Conservation (phyloP, 305 asterid genomes). For the Ajuga reptans region DNA sequence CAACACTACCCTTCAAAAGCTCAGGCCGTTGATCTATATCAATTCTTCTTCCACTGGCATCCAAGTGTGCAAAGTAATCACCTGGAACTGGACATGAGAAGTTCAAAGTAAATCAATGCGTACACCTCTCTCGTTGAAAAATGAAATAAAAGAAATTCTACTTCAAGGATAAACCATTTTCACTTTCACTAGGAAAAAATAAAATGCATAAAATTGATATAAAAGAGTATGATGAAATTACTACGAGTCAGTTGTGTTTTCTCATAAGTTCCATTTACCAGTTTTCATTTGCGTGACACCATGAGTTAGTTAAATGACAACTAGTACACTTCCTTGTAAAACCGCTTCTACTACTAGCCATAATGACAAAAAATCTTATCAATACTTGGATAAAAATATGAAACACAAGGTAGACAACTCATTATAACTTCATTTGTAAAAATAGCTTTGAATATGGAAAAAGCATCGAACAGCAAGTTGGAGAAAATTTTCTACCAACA, state of each 20-base stretch:
- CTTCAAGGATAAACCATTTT: background rate
- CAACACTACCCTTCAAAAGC: conserved; percentile 75
- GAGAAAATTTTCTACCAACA: background rate
- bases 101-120: conserved; percentile 27
- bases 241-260: background rate
- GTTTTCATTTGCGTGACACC: background rate
- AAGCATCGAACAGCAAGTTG: background rate
- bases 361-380: no score
- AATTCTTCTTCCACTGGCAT: conserved; percentile 73
- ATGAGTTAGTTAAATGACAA: conserved; percentile 1
- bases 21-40: conserved; percentile 89
- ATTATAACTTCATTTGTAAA: background rate
- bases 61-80: conserved; percentile 73
- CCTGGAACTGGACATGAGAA: conserved; percentile 58
- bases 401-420: background rate
- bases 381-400: background rate
- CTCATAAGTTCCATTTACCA: background rate
- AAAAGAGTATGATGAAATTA: background rate
- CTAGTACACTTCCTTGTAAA: background rate
- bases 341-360: no score
- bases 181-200: background rate
- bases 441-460: background rate
- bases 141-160: conserved; percentile 1
- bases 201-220: background rate
- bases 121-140: background rate